Base-by-base conservation (phyloP, 495 filamentous ascomycete species). In the Podospora fimiseda region DNA sequence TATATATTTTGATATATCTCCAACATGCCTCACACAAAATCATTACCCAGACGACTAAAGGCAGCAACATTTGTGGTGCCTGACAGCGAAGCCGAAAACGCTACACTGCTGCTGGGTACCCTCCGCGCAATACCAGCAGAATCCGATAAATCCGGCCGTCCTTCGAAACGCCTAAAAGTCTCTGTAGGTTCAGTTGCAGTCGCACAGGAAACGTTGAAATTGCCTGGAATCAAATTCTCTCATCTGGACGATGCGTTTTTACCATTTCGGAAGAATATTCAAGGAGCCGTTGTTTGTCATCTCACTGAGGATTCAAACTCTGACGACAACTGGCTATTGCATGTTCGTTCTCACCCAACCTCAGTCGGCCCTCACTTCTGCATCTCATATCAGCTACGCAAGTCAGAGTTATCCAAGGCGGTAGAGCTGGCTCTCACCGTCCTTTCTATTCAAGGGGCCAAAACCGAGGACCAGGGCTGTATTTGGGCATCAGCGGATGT, bases 81-180 rank as follows among this genome's bases (percentile, higher is more conserved):
- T 11, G 11, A 5, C 27, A 33, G 27, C 27, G 27, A 33, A 11
- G 5, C 27, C 5, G 27, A 30, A 21, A 20, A 41, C 11, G 27
- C 27, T 33, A 11, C 27, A 33, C 11, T 33, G 27, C 27, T 33
- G 5, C 11, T 33, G 27, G 11, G 27, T 11, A 11, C 27, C 6
- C 27, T 33, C 27, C 27, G 5, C 4, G 51, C 51, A 0, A 45
- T 60, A 9, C 51, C 59, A 9, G 7, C 37, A 3, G 14, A 43
- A 4, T 14, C n/a, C 6, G 30, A 50, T 19, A 51, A 4, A n/a
- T 33, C 44, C 6, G 44, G 33, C 3, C 44, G 40, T 5, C 55
- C 61, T 2, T 19, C 48, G 4, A 68, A 68, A 50, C 61, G 65
- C 6, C 15, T 42, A 36, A 66, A 52, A 36, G 53, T 49, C 11